Percentiles rank a stretch among this genome's conserved stretches.
phyloP scores from a whole-genome alignment of 257 asterid genomes.

The Fraxinus pennsylvanica region DNA sequence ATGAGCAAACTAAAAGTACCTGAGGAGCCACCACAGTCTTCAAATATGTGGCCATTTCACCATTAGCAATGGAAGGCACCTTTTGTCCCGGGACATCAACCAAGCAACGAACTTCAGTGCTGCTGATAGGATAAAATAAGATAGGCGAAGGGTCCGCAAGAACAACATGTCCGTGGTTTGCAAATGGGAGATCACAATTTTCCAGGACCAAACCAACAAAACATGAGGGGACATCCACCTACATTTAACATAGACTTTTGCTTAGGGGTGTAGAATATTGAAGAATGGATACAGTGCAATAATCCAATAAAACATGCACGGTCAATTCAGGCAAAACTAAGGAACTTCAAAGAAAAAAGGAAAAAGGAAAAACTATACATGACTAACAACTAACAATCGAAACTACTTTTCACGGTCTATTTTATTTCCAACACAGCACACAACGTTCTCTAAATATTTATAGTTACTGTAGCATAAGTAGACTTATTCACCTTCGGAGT shows the following conservation, averaged over 20 bases:
- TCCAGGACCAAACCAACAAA: slow-evolving; percentile 41
- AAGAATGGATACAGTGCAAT: neutral
- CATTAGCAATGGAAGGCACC: slow-evolving; percentile 42
- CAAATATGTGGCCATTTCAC: slow-evolving; percentile 35
- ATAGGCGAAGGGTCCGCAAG: slow-evolving; percentile 40
- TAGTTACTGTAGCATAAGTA: neutral
- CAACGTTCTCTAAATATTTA: neutral
- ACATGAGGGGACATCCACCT: slow-evolving; percentile 40
- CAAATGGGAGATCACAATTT: slow-evolving; percentile 37
- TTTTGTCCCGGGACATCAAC: slow-evolving; percentile 44
- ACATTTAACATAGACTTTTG: neutral
- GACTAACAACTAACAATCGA: neutral
- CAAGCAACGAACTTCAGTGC: slow-evolving; percentile 37
- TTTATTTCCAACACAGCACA: neutral
- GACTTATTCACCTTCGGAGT: slow-evolving; percentile 12
- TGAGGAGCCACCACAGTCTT: slow-evolving; percentile 39
- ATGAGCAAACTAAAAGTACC: slow-evolving; percentile 14
- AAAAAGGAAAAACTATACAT: neutral
- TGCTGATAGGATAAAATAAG: slow-evolving; percentile 38
- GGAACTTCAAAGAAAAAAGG: neutral
- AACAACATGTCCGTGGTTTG: slow-evolving; percentile 40
- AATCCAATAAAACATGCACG: neutral
- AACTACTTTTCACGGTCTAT: neutral
- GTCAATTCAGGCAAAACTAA: neutral
- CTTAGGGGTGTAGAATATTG: neutral